Base-by-base conservation (phyloP, 208 protist genomes). In the Lotmaria passim region DNA sequence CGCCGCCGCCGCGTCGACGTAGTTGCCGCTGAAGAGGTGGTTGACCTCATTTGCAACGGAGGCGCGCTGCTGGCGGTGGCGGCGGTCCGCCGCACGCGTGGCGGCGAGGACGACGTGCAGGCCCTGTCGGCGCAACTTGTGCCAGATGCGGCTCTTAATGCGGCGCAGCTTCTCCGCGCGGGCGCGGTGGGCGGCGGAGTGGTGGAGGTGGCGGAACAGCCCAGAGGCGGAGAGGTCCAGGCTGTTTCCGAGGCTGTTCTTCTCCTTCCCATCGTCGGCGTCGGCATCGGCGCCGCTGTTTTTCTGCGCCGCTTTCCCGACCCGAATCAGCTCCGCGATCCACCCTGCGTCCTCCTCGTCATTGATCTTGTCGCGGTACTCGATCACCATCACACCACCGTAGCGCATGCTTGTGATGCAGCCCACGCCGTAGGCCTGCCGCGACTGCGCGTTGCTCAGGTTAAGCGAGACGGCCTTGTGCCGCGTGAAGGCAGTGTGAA, bases 391-490 rank as follows among this genome's bases (percentile, higher is more conserved):
- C 19, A 87, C 65, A 19, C 85, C 85, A 21, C 85, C 85, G 63
- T 91, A 91, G 46, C 85, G 85, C 12, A 83, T 69, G 7, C 63
- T 51, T 28, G 75, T 86, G 55, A 91, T 81, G 71, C 79, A 80
- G 78, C 85, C 85, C 10, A 88, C 80, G 3, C 85, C 85, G 57
- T 83, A 91, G 21, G 69, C 61, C 19, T 78, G 55, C 23, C 82
- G 76, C 3, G 82, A 87, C 47, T 73, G 67, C 8, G 70, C 51
- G 58, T 80, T 69, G 61, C 48, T 58, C 14, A 86, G 48, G 69
- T 91, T 85, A 38, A 91, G 61, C 14, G 79, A 86, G 60, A 91
- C 69, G 19, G 85, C 79, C 62, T 79, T 81, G 56, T 65, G 78
- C n/a, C 73, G 56, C n/a, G 65, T 69, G 69, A 63, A 41, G 39